Evolutionary conservation across 2,329 filamentous ascomycete genomes (phyloP), one percentile per base, ranked within the genome.

Genomic region (Cadophora gregata): DNA sequence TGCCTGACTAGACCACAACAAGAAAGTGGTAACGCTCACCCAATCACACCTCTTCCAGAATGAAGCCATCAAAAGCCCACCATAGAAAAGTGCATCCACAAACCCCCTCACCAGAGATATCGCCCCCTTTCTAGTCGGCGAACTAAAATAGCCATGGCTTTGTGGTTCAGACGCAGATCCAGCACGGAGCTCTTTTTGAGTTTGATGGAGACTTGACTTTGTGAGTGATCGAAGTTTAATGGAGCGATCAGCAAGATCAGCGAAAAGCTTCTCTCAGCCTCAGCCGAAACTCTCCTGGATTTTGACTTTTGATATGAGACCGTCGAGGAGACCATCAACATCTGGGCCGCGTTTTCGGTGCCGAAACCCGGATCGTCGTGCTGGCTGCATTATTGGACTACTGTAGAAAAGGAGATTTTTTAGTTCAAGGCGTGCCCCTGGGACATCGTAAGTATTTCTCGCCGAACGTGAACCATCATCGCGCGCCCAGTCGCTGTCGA

Each of bases 261-360:
- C 58, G 58, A 47, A 47, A n/a, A 47, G 24, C 38, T 47, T 60
- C 5, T 10, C n/a, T 60, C 58, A 60, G 58, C 58, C 58, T 60
- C 58, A 60, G 3, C 58, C 58, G 36, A 29, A 60, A 60, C 55
- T 42, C 27, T 38, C 55, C 25, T 31, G 5, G 25, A 16, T 27
- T 53, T 53, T 53, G 50, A 31, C 25, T 31, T n/a, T 53, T 31
- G 50, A 47, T 5, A 21, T 21, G 42, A 8, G 42, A 47, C 21
- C 5, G 19, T 5, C 6, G 10, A 21, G 24, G 48, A 21, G 6
- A 53, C 31, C 25, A 16, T 19, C 25, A 53, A 19, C 25, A 29
- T 16, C 4, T 51, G 24, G 14, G 47, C 27, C 50, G 14, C 19
- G 1, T 53, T 31, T 31, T 14, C 25, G 8, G 25, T 31, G 50